These are phyloP conservation scores for Pontederia crassipes DNA, from an alignment of 176 grass and related monocot genomes.

Conservation along the genomic window DNA sequence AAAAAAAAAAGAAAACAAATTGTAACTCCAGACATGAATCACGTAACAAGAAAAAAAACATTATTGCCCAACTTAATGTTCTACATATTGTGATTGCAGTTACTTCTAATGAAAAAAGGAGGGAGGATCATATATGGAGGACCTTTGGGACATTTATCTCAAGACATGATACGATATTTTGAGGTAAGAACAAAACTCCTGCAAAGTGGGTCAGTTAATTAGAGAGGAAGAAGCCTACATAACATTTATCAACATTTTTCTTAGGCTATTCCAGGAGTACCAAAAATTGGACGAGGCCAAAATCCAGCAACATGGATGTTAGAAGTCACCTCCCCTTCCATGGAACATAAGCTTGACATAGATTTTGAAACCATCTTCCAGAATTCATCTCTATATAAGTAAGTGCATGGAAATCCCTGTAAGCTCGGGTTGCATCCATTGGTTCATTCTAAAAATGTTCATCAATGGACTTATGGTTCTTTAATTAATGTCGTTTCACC, in stretches of 20 bases:
- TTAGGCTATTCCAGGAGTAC: constrained; percentile 27
- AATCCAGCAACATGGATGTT: constrained; percentile 30
- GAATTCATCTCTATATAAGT: constrained; percentile 14
- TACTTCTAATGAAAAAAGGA: constrained; percentile 22
- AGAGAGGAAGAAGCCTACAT: background rate
- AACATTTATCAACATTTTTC: background rate
- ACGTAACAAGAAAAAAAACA: too few species aligned
- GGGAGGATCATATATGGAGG: constrained; percentile 17
- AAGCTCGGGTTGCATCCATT: background rate
- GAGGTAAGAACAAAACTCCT: constrained; percentile 15
- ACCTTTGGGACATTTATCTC: constrained; percentile 9
- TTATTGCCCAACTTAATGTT: too few species aligned
- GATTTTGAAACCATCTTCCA: constrained; percentile 22
- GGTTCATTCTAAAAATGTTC: background rate
- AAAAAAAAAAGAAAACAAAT: too few species aligned
- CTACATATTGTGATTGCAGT: constrained; percentile 3
- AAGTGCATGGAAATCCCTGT: background rate
- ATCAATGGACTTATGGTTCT: background rate
- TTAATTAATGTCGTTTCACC: constrained; percentile 11
- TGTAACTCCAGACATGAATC: too few species aligned
- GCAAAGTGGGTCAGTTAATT: background rate
- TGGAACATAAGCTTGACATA: constrained; percentile 21
- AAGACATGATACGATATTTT: constrained; percentile 12
- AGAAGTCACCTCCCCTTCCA: constrained; percentile 23
- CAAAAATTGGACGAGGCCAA: constrained; percentile 21